Evolutionary conservation across 345 rosid species (phyloP).

Genomic region (Camelina sativa): DNA sequence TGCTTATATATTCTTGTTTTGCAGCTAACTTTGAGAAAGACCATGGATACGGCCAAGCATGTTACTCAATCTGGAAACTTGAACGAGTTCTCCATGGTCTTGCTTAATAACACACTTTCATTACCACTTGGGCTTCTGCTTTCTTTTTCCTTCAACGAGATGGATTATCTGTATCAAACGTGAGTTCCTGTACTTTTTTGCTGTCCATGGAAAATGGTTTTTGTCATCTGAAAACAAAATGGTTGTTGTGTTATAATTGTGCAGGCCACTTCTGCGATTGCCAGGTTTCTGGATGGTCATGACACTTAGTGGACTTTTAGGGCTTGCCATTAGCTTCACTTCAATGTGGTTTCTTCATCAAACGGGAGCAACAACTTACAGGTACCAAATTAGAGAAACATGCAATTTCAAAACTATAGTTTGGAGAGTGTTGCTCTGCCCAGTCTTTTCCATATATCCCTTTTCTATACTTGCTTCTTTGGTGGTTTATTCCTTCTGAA

Average conservation of each 20-base stretch:
- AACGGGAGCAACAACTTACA: constrained; percentile 97
- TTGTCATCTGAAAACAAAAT: constrained; percentile 18
- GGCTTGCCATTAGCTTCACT: constrained; percentile 96
- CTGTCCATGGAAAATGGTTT: constrained; percentile 2
- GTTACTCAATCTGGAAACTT: constrained; percentile 86
- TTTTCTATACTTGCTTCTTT: not conserved
- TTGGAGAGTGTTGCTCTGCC: not conserved
- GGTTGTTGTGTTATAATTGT: constrained; percentile 17
- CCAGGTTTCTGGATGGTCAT: constrained; percentile 89
- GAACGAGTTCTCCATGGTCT: constrained; percentile 96
- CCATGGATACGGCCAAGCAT: constrained; percentile 98
- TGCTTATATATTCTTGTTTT: constrained; percentile 37
- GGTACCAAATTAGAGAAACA: constrained; percentile 50
- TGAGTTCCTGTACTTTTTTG: constrained; percentile 46
- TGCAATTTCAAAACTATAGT: not conserved
- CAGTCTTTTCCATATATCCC: not conserved
- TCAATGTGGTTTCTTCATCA: constrained; percentile 99
- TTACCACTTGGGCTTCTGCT: constrained; percentile 86
- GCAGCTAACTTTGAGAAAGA: constrained; percentile 90
- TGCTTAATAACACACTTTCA: constrained; percentile 92
- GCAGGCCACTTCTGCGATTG: constrained; percentile 84
- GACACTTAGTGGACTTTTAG: constrained; percentile 91
- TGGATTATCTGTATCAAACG: constrained; percentile 78
- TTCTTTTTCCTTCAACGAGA: constrained; percentile 77
- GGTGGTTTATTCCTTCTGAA: not conserved